Conservation (phyloP, 768 basidiomycete species). For the Boletus barrowsii region DNA sequence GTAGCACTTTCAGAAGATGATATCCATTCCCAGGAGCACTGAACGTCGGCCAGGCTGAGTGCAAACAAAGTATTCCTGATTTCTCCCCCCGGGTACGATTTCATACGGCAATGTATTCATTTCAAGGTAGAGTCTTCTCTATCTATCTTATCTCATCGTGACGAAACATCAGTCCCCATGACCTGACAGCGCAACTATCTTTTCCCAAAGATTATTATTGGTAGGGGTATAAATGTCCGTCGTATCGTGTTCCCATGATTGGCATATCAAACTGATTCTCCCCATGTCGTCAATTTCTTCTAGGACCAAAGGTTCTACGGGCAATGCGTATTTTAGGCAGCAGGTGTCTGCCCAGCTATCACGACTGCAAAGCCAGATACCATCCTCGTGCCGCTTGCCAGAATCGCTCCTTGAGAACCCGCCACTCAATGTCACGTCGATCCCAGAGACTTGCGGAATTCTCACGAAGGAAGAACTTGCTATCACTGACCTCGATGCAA, state of each 20-base stretch:
- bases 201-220: no score
- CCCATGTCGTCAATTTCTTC: slow-evolving; percentile 18
- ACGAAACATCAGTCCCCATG: no score
- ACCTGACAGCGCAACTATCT: no score
- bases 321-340: slow-evolving; percentile 20
- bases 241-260: background rate
- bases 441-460: slow-evolving; percentile 33
- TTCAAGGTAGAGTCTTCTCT: no score
- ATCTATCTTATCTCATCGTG: no score
- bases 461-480: slow-evolving; percentile 32
- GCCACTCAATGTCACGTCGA: slow-evolving; percentile 32
- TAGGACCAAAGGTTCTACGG: slow-evolving; percentile 23
- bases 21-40: no score
- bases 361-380: slow-evolving; percentile 26
- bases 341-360: slow-evolving; percentile 16
- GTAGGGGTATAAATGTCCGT: background rate
- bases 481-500: slow-evolving; percentile 37
- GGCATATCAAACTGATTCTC: background rate
- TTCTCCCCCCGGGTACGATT: no score
- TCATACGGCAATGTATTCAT: no score
- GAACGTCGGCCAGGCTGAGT: no score
- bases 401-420: slow-evolving; percentile 17
- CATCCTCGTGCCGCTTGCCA: slow-evolving; percentile 16
- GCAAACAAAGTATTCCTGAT: no score
- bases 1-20: no score